A percentile compares a stretch with the other conserved stretches of the same genome.
phyloP scores from a whole-genome alignment of 2,329 filamentous ascomycete species.

The Colletotrichum sansevieriae region DNA sequence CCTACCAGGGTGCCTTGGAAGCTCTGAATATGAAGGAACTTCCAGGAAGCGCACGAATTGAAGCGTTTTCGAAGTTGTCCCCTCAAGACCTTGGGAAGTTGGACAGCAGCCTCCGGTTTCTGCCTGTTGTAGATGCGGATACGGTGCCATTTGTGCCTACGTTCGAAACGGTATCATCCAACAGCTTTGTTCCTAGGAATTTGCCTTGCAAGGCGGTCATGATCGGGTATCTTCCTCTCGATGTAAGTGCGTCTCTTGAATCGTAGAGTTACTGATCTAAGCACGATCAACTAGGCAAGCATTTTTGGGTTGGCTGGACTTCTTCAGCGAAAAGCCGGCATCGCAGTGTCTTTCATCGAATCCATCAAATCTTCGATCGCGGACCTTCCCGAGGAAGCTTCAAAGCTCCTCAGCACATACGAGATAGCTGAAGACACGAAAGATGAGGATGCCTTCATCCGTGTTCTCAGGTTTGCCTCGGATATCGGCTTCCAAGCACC shows the following conservation, averaged over 20 bases:
- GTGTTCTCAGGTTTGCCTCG: slow-evolving; percentile 16
- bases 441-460: slow-evolving; percentile 8
- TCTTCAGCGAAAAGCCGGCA: not conserved
- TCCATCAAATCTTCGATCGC: not conserved
- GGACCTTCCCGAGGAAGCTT: not conserved
- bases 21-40: too few relatives aligned
- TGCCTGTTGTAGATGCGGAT: too few relatives aligned
- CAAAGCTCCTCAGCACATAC: slow-evolving; percentile 1
- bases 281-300: not conserved
- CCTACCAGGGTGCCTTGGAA: too few relatives aligned
- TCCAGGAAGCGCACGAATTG: too few relatives aligned
- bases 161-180: not conserved
- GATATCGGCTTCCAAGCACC: slow-evolving; percentile 23
- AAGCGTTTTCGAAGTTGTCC: too few relatives aligned
- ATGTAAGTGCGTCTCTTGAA: not conserved
- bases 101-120: too few relatives aligned
- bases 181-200: not conserved
- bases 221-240: slow-evolving; percentile 6
- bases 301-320: slow-evolving; percentile 18
- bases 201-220: slow-evolving; percentile 12
- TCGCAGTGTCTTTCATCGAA: slow-evolving; percentile 10
- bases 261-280: not conserved
- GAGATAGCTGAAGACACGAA: not conserved
- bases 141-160: too few relatives aligned
- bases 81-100: too few relatives aligned